Evolutionary conservation across 148 eudicot species (phyloP), one percentile per base, ranked within the genome.

Genomic region (Vaccinium macrocarpon): DNA sequence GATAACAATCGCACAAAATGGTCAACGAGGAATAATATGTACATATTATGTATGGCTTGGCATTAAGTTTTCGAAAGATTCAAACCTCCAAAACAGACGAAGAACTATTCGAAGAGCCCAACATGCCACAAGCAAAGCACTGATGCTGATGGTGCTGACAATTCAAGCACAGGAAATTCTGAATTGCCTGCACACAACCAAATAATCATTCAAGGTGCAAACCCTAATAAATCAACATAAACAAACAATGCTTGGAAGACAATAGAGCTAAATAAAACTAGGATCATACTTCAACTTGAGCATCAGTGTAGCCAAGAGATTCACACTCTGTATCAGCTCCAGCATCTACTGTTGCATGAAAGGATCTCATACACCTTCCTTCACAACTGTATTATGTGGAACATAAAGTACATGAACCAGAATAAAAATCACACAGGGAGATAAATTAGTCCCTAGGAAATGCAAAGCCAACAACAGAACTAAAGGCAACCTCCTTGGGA

Each of bases 361-460:
- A 95, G 50, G 98, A 94, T 90, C 96, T 89, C 86, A 93, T 88
- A 84, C 98, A 94, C 87, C 92, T 89, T 18, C 94, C 94, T 91
- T 93, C 94, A 87, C 98, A 94, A 59, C 98, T 94, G 87, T 84
- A 82, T 76, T 35, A 42, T 6, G 12, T 74, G 56, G 9, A 21
- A 76, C 21, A 71, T 29, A 57, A 32, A 53, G 19, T 71, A 13
- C 42, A 81, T 25, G 9, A 74, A 48, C 25, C 49, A 81, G 48
- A 70, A 35, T 16, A 55, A 79, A 2, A 35, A 68, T 52, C 42
- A 49, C 3, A 66, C 7, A 64, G 48, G 64, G 23, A 19, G 78
- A 18, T 19, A 73, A 38, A 62, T 62, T 62, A 62, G 10, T 73
- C 49, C 16, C 77, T 21, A 61, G 73, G 11, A 62, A 62, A 38